Base-by-base conservation (phyloP, 2,329 filamentous ascomycete genomes). In the Colletotrichum viniferum region DNA sequence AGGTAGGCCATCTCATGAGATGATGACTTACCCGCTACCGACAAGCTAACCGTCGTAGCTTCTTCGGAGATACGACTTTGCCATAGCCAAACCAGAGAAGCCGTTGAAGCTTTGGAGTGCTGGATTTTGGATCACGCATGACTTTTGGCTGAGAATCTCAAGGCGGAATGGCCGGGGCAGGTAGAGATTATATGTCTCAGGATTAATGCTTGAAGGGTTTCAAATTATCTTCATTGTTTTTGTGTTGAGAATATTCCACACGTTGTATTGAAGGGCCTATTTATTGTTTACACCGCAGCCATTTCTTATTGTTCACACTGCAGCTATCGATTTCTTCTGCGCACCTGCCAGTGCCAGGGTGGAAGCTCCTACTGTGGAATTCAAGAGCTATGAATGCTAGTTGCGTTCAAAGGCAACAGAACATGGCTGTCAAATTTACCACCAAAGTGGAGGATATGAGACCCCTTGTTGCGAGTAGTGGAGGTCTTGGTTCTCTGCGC, bases 1-100 rank as follows among this genome's bases (percentile, higher is more conserved):
- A 87, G 83, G 86, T 87, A 77, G 79, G 82, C 6, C 26, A 6
- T 77, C 38, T 3, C 68, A 84, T 16, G 81, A 82, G 64, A 2
- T 3, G 2, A 7, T n/a, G 1, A 8, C 14, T 61, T 14, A 8
- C 26, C 1, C n/a, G 4, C 16, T 14, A 1, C 18, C n/a, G 18
- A n/a, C 24, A 4, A 6, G 12, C 48, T 52, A 1, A 66, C 9
- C 2, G 2, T 21, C 52, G 3, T 80, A 79, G 78, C 60, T 79
- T 8, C 60, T 79, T 7, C 69, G 78, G 9, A 72, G 78, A 13
- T 80, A 74, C 18, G 78, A 80, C 30, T 76, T 80, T 70, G 66
- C 76, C 16, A 78, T 76, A 24, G 75, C 76, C 2, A 76, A 77
- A 30, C 74, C 77, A 4, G 61, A 76, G 52, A 76, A 67, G 38